Evolutionary conservation across 1,284 basidiomycete species (phyloP), one percentile per base, ranked within the genome.

Genomic region (Takashimella koratensis): DNA sequence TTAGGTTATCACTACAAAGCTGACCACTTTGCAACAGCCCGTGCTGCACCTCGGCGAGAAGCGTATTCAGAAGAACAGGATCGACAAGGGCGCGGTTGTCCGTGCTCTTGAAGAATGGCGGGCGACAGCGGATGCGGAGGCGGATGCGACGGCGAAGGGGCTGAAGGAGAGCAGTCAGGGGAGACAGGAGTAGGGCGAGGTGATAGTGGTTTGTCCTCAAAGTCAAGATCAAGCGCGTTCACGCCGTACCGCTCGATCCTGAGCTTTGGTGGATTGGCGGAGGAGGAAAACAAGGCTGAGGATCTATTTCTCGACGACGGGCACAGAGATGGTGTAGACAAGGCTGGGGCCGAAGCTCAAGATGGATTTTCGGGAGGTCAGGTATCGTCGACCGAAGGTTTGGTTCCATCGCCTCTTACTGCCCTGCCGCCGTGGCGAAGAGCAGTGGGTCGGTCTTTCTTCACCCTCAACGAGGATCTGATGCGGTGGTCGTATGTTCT

Each of bases 41-140:
- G 71, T 76, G 1, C 61, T 76, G 20, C 75, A 76, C 48, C 57
- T 75, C 4, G 71, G 69, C 25, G 71, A 60, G 4, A 49, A 62
- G 24, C 54, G 66, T 19, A 56, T 74, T 4, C 69, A 72, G 60
- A 75, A 75, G 57, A 70, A 76, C 58, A 58, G 70, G 0, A 70
- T 76, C n/a, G 64, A 74, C 45, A 45, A 54, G 3, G 55, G 56
- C 2, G 66, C 59, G 25, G 54, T 76, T 43, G 58, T 52, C 23
- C 56, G 57, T 25, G 48, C 58, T 4, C 48, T 76, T 8, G 70
- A 74, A 43, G 60, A 58, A 62, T 74, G 72, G 72, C 57, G 54
- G 19, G 53, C 48, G 45, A 54, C 46, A 24, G 49, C 56, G 36
- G 24, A 36, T 6, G 44, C 43, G n/a, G 43, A 40, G 44, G 49